Evolutionary conservation across 2,329 filamentous ascomycete genomes (phyloP).

Genomic region (Polytolypa hystricis): DNA sequence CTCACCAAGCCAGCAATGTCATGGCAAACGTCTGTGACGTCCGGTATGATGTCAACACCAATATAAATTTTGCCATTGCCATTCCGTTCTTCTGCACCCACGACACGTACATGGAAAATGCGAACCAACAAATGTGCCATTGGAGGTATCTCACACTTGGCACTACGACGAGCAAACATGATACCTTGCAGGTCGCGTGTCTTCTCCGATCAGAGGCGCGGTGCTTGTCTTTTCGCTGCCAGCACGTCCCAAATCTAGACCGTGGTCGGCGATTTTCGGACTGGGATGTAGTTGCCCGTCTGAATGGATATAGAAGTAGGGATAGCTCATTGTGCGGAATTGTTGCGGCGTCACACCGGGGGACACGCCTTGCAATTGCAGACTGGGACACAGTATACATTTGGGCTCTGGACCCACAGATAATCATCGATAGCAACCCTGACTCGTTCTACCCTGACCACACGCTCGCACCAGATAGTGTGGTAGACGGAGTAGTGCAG

Average conservation of each 20-base stretch:
- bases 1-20: conserved; percentile 6
- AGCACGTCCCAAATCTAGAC: conserved; percentile 27
- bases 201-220: conserved; percentile 25
- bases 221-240: conserved; percentile 20
- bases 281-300: conserved; percentile 27
- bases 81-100: conserved; percentile 32
- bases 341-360: conserved; percentile 24
- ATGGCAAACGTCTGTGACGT: conserved; percentile 13
- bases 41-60: conserved; percentile 6
- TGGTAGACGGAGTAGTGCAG: conserved; percentile 14
- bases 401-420: conserved; percentile 30
- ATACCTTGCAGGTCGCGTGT: conserved; percentile 25
- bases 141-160: conserved; percentile 33
- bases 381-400: conserved; percentile 33
- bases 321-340: conserved; percentile 28
- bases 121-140: conserved; percentile 17
- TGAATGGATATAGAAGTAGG: conserved; percentile 25
- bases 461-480: conserved; percentile 10
- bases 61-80: conserved; percentile 25
- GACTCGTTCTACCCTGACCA: conserved; percentile 23
- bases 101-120: conserved; percentile 9
- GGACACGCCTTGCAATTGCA: conserved; percentile 31
- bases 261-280: conserved; percentile 27
- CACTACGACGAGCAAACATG: conserved; percentile 21
- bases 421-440: conserved; percentile 22